Percentiles rank a stretch among this genome's conserved stretches.
phyloP scores from a whole-genome alignment of 257 asterid genomes.

The Jacaranda mimosifolia region DNA sequence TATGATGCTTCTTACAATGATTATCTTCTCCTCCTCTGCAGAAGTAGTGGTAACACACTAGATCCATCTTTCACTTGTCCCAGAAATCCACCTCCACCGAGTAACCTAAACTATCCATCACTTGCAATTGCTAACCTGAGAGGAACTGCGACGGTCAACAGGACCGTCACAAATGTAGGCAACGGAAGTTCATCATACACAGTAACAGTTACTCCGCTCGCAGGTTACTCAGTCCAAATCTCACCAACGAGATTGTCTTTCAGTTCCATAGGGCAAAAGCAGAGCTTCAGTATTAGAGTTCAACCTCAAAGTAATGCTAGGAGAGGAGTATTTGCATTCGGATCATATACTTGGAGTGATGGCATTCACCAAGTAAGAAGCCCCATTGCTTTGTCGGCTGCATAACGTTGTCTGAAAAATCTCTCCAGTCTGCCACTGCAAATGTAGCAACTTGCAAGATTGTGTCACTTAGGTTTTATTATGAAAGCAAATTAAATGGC shows the following conservation, averaged over 20 bases:
- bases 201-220: constrained; percentile 34
- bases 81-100: constrained; percentile 25
- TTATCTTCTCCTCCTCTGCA: constrained; percentile 55
- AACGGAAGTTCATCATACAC: constrained; percentile 26
- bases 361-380: constrained; percentile 55
- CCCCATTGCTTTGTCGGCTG: constrained; percentile 37
- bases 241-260: constrained; percentile 41
- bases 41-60: constrained; percentile 13
- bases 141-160: constrained; percentile 40
- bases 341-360: constrained; percentile 47
- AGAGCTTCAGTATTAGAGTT: constrained; percentile 41
- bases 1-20: constrained; percentile 52
- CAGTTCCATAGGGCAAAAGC: constrained; percentile 40
- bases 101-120: constrained; percentile 62
- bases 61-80: constrained; percentile 49
- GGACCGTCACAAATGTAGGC: constrained; percentile 68
- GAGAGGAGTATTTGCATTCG: constrained; percentile 32
- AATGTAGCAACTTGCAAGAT: no score
- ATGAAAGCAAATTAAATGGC: no score
- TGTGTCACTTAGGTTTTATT: no score
- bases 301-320: constrained; percentile 15
- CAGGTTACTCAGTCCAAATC: constrained; percentile 43
- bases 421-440: background rate
- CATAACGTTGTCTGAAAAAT: background rate
- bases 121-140: constrained; percentile 43